phyloP scores from a whole-genome alignment of 1,284 basidiomycete genomes.

The Heterobasidion irregulare region DNA sequence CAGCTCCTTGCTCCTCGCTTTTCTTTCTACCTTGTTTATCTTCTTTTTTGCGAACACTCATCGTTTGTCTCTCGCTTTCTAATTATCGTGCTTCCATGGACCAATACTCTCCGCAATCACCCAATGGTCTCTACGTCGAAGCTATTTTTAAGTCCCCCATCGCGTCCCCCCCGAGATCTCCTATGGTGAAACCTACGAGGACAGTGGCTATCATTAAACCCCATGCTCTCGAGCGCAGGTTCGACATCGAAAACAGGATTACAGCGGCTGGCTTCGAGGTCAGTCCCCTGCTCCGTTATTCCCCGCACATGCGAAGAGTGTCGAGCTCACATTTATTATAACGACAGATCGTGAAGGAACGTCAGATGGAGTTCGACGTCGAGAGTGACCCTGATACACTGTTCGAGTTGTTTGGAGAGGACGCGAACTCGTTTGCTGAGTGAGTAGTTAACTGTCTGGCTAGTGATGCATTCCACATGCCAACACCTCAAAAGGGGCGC shows the following conservation, averaged over 20 bases:
- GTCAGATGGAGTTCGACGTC: constrained; percentile 76
- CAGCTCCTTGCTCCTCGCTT: not conserved
- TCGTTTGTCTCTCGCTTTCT: constrained; percentile 13
- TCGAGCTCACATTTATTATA: not conserved
- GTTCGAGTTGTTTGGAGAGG: constrained; percentile 68
- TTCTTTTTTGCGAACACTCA: not conserved
- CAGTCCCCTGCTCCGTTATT: constrained; percentile 12
- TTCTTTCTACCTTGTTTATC: not conserved
- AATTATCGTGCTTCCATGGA: not conserved
- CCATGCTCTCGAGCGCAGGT: constrained; percentile 59
- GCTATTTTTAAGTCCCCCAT: constrained; percentile 8
- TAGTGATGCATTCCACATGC: not conserved
- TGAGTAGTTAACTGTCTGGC: constrained; percentile 29
- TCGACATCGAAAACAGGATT: constrained; percentile 69
- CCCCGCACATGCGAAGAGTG: not conserved
- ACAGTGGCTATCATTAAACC: constrained; percentile 75
- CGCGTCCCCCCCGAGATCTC: constrained; percentile 13
- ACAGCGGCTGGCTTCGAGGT: constrained; percentile 74
- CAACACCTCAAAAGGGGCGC: constrained; percentile 44
- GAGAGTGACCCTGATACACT: constrained; percentile 71
- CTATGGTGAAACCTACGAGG: constrained; percentile 32
- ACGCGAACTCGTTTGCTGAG: constrained; percentile 66
- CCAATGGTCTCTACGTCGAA: constrained; percentile 8
- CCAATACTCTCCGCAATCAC: constrained; percentile 9
- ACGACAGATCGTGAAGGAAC: constrained; percentile 66